Evolutionary conservation across 1,284 basidiomycete genomes (phyloP), one percentile per base, ranked within the genome.

Genomic region (Hortiboletus rubellus): DNA sequence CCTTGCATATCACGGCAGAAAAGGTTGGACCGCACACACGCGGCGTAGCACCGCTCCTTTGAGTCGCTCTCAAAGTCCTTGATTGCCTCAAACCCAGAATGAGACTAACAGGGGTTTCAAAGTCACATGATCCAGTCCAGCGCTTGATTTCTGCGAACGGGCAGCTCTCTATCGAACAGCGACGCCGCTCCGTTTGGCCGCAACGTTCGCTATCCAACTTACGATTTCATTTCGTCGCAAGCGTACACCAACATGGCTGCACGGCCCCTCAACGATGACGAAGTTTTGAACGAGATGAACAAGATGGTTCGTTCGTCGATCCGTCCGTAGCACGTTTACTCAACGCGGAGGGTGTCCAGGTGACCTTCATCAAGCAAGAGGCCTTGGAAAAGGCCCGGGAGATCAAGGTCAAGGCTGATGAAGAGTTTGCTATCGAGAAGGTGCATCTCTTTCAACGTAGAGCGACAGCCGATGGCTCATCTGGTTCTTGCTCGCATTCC

Each of bases 371-470:
- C 82, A 94, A 92, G 76, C 95, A 97, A 74, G 95, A 98, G 75
- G 95, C 95, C 3, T 77, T 92, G 64, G 96, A 98, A 79, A 98
- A 98, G 76, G 94, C 93, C 1, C 82, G 96, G n/a, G 95, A 98
- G 78, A 94, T 98, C 65, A 90, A 84, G 65, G 92, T 97, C 61
- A 98, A 98, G 75, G 95, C 96, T 0, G 94, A 98, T 63, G 94
- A 97, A 75, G 95, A 98, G 77, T 98, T 97, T 72, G 89, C 94
- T 22, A 97, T 97, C 64, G 95, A 98, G 75, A 98, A 98, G 84
- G 94, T 92, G 42, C 33, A 67, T 22, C 3, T 18, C 44, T 27
- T 34, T 37, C 37, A 2, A 30, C 24, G n/a, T 46, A 18, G 41
- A 37, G 15, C 24, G 18, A 22, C n/a, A 38, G 7, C 40, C 46